Evolutionary conservation across 2,329 filamentous ascomycete species (phyloP).

Genomic region (Alternaria sp.): DNA sequence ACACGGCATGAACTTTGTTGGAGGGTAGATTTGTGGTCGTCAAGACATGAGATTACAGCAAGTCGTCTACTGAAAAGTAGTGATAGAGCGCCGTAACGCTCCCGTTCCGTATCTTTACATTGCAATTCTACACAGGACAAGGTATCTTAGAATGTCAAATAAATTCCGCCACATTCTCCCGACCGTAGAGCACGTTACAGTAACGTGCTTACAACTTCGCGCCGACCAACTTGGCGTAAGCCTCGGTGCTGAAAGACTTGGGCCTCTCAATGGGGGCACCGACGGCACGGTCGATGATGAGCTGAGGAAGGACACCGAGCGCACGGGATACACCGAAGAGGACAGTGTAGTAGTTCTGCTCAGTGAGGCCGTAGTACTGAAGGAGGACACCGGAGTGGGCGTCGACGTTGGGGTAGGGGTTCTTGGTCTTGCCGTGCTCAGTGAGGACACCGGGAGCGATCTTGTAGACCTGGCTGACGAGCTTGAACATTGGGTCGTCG

Average conservation of each 20-base stretch:
- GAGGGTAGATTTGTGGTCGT: constrained; percentile 22
- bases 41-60: constrained; percentile 40
- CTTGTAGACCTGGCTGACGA: constrained; percentile 99
- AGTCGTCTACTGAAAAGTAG: constrained; percentile 39
- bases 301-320: constrained; percentile 97
- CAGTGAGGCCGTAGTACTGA: constrained; percentile 98
- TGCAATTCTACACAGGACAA: constrained; percentile 50
- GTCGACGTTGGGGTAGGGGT: constrained; percentile 98
- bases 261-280: constrained; percentile 97
- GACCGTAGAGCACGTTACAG: constrained; percentile 13
- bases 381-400: constrained; percentile 99
- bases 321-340: constrained; percentile 98
- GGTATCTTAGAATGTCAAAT: constrained; percentile 38
- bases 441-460: constrained; percentile 97
- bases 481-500: constrained; percentile 99
- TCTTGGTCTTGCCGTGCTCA: constrained; percentile 99
- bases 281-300: constrained; percentile 98
- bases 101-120: constrained; percentile 44
- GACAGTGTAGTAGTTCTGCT: constrained; percentile 99
- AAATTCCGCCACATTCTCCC: constrained; percentile 28
- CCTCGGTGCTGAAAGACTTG: constrained; percentile 98
- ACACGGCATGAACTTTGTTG: constrained; percentile 3
- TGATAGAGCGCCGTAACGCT: constrained; percentile 44
- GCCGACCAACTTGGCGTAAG: constrained; percentile 90
- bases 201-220: constrained; percentile 78